Conservation (phyloP, 352 stramenopile species). For the Phytophthora sp. region DNA sequence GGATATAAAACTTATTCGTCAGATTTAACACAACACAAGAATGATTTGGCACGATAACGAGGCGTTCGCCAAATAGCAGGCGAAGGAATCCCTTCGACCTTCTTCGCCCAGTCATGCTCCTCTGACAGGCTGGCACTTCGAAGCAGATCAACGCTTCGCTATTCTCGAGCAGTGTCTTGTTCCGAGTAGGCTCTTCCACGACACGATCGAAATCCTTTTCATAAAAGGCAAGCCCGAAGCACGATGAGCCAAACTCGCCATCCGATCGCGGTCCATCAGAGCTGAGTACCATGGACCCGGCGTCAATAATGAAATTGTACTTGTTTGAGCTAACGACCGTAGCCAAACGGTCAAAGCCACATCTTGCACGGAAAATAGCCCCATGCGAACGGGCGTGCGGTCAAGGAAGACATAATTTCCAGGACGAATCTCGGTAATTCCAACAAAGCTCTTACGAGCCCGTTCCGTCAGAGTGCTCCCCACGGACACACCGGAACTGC, state of each 20-base stretch:
- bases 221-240: conserved; percentile 72
- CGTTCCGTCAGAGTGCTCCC: conserved; percentile 74
- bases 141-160: conserved; percentile 60
- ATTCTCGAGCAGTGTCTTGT: conserved; percentile 38
- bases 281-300: conserved; percentile 75
- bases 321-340: conserved; percentile 80
- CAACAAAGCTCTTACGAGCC: conserved; percentile 60
- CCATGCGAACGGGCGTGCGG: conserved; percentile 73
- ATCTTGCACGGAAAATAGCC: conserved; percentile 62
- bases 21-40: conserved; percentile 73
- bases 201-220: conserved; percentile 72
- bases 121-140: conserved; percentile 74
- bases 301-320: conserved; percentile 79
- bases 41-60: conserved; percentile 77
- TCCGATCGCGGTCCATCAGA: conserved; percentile 45
- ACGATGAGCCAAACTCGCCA: conserved; percentile 54
- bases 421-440: conserved; percentile 77
- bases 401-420: conserved; percentile 83
- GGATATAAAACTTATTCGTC: conserved; percentile 65
- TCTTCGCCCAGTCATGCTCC: conserved; percentile 75
- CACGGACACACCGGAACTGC: conserved; percentile 66
- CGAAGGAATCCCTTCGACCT: conserved; percentile 52
- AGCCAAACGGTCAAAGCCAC: conserved; percentile 62
- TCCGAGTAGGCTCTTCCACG: conserved; percentile 53
- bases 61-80: conserved; percentile 58